phyloP scores from a whole-genome alignment of 2,329 filamentous ascomycete genomes.

The Fusarium sp. region DNA sequence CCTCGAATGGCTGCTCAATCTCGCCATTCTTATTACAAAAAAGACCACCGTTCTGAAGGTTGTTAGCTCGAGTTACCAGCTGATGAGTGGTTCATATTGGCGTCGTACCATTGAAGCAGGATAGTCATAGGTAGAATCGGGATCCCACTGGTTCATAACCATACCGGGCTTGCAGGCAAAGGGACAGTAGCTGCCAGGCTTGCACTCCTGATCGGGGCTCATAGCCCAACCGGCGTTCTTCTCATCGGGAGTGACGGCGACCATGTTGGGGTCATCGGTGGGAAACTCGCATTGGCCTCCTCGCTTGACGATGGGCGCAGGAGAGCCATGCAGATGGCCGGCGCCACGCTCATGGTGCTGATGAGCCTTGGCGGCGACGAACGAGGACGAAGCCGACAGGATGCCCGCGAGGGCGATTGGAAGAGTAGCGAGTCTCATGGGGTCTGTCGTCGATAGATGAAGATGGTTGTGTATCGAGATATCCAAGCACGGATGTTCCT shows the following conservation, averaged over 20 bases:
- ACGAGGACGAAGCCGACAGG: slow-evolving; percentile 57
- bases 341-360: slow-evolving; percentile 52
- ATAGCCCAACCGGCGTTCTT: slow-evolving; percentile 83
- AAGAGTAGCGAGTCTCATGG: slow-evolving; percentile 66
- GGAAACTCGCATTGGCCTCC: slow-evolving; percentile 73
- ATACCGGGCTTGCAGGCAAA: slow-evolving; percentile 81
- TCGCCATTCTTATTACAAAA: slow-evolving; percentile 76
- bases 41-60: slow-evolving; percentile 75
- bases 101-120: slow-evolving; percentile 77
- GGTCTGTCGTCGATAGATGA: slow-evolving; percentile 40
- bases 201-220: slow-evolving; percentile 79
- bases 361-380: slow-evolving; percentile 49
- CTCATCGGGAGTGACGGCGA: slow-evolving; percentile 72
- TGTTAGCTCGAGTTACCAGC: slow-evolving; percentile 16
- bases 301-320: slow-evolving; percentile 61
- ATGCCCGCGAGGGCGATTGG: slow-evolving; percentile 63
- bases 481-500: slow-evolving; percentile 37
- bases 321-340: slow-evolving; percentile 48
- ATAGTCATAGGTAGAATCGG: slow-evolving; percentile 74
- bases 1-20: slow-evolving; percentile 76
- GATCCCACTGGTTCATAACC: slow-evolving; percentile 84
- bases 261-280: slow-evolving; percentile 69
- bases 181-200: slow-evolving; percentile 77
- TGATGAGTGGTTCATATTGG: background rate
- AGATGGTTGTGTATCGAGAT: slow-evolving; percentile 28